A percentile compares a stretch with the other conserved stretches of the same genome.
phyloP scores from a whole-genome alignment of 1,284 basidiomycete species.

The Fomitopsis palustris region DNA sequence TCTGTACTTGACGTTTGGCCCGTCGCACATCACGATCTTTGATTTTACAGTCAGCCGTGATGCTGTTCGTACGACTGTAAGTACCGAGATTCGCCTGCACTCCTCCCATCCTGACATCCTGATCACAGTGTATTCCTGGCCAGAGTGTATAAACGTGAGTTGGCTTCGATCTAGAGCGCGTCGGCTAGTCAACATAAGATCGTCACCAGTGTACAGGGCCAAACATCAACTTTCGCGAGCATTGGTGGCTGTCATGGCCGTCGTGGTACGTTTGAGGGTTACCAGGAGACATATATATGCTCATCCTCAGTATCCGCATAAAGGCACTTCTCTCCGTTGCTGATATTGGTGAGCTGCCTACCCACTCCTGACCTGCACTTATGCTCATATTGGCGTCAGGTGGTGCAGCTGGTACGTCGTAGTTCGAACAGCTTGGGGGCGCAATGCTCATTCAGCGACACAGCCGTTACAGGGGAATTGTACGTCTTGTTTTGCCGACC shows the following conservation, averaged over 20 bases:
- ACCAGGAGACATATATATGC: background rate
- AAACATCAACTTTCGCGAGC: background rate
- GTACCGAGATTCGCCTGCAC: background rate
- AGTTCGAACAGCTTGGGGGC: background rate
- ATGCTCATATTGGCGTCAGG: background rate
- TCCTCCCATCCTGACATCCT: too few species aligned
- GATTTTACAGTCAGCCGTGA: background rate
- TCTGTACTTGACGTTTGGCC: background rate
- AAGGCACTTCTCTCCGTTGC: background rate
- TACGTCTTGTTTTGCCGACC: background rate
- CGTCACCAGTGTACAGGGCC: background rate
- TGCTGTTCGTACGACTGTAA: background rate
- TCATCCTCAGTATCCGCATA: background rate
- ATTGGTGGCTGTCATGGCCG: background rate
- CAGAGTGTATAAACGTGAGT: background rate
- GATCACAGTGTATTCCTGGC: background rate
- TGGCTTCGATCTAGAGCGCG: background rate
- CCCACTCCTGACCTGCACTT: background rate
- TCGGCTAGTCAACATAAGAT: background rate
- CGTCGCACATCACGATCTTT: background rate
- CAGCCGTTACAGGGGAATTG: background rate
- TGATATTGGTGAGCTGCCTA: background rate
- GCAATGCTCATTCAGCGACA: background rate
- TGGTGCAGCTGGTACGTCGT: background rate
- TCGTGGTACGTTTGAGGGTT: conserved; percentile 1